phyloP scores from a whole-genome alignment of 805 yeast species.

The Saturnispora diversa region DNA sequence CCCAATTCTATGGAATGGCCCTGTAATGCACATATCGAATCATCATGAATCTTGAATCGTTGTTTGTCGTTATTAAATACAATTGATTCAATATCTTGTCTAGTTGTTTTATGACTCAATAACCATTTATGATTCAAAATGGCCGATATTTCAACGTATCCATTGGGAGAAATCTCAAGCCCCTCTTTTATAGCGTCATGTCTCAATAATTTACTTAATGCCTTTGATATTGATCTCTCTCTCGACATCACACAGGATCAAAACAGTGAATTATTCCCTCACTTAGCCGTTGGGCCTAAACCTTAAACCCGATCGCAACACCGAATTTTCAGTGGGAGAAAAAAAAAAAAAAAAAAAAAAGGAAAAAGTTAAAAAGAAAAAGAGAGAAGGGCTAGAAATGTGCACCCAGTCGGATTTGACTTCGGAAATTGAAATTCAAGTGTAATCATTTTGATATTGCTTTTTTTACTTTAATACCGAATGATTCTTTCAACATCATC shows the following conservation, averaged over 20 bases:
- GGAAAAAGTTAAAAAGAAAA: too few species aligned
- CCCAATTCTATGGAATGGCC: conserved; percentile 63
- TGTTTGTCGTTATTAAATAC: conserved; percentile 64
- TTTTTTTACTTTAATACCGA: too few species aligned
- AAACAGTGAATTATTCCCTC: too few species aligned
- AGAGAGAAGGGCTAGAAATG: too few species aligned
- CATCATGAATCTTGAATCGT: conserved; percentile 44
- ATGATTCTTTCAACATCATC: too few species aligned
- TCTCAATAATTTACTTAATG: conserved; percentile 69
- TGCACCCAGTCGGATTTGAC: too few species aligned
- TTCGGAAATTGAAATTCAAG: too few species aligned
- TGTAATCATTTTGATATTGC: too few species aligned
- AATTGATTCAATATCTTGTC: conserved; percentile 49
- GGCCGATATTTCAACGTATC: conserved; percentile 51
- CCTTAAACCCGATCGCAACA: neutral
- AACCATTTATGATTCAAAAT: conserved; percentile 51
- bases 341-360: too few species aligned
- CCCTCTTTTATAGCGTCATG: conserved; percentile 74
- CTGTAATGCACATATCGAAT: conserved; percentile 76
- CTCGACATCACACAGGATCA: neutral
- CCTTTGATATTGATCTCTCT: conserved; percentile 49
- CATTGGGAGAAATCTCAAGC: conserved; percentile 54
- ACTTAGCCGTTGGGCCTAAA: too few species aligned
- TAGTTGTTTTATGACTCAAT: conserved; percentile 46
- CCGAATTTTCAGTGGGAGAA: too few species aligned